Evolutionary conservation across 768 basidiomycete species (phyloP).

Genomic region (Lentinula sp.): DNA sequence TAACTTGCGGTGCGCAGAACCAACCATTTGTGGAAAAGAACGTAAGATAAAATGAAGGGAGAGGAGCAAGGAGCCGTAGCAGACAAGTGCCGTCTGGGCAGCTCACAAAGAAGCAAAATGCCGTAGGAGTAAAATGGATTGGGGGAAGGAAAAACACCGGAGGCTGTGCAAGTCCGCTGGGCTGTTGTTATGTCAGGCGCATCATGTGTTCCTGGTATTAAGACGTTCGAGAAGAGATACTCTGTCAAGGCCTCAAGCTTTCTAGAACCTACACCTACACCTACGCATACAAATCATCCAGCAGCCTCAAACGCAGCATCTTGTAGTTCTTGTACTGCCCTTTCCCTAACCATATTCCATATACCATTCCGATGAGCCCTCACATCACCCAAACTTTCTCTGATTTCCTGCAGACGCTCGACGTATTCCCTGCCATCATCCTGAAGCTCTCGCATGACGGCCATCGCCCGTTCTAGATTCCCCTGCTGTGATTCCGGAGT

Average conservation of each 20-base stretch:
- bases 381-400: constrained; percentile 75
- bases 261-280: not conserved
- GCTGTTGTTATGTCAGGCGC: no score
- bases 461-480: constrained; percentile 68
- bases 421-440: constrained; percentile 87
- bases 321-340: constrained; percentile 70
- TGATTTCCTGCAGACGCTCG: constrained; percentile 77
- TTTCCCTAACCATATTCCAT: constrained; percentile 73
- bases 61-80: not conserved
- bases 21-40: not conserved
- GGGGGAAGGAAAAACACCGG: no score
- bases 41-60: not conserved
- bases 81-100: not conserved
- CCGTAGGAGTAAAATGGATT: no score
- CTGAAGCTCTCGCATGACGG: constrained; percentile 70
- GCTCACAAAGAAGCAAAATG: not conserved
- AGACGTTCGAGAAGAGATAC: no score
- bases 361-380: constrained; percentile 64
- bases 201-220: no score
- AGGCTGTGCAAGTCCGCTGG: no score
- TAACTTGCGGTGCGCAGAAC: not conserved
- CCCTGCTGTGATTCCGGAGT: constrained; percentile 63
- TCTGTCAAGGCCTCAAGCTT: not conserved
- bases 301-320: constrained; percentile 45
- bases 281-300: not conserved